Evolutionary conservation across 148 eudicot species (phyloP).

Genomic region (Salicornia ramosissima): DNA sequence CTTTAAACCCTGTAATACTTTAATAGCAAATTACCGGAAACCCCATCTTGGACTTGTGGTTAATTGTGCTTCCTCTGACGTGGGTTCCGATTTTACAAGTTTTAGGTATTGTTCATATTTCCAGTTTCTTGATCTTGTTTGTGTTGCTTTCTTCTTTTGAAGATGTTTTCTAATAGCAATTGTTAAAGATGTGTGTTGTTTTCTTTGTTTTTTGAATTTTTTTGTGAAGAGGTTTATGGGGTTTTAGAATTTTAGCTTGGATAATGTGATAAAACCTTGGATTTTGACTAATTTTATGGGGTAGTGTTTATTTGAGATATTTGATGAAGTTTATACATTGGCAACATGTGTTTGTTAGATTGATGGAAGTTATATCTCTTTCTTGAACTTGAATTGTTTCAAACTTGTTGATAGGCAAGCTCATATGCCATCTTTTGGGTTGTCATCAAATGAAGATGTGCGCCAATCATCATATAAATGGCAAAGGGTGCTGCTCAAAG

Average conservation of each 20-base stretch:
- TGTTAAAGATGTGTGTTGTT: neutral
- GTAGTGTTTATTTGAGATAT: neutral
- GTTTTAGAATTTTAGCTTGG: neutral
- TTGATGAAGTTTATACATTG: neutral
- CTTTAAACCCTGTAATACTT: constrained; percentile 25
- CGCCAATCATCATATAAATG: constrained; percentile 53
- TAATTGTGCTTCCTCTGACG: constrained; percentile 44
- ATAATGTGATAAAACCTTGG: no score
- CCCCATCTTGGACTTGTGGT: constrained; percentile 21
- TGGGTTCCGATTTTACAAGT: constrained; percentile 38
- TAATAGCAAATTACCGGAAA: constrained; percentile 6
- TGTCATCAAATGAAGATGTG: constrained; percentile 45
- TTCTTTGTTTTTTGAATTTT: neutral
- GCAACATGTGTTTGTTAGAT: neutral
- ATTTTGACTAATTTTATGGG: no score
- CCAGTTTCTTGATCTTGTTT: neutral
- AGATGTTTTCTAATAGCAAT: neutral
- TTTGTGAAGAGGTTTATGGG: neutral
- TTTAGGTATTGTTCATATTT: constrained; percentile 25
- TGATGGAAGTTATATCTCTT: no score
- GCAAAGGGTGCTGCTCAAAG: constrained; percentile 93
- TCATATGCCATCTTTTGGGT: constrained; percentile 43
- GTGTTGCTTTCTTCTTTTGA: neutral
- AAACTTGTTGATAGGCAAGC: constrained; percentile 33
- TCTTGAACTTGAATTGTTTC: neutral